A percentile compares a stretch with the other conserved stretches of the same genome.
These are phyloP conservation scores for Seiridium cupressi DNA, from an alignment of 2,329 filamentous ascomycete genomes.

Conservation along the genomic window DNA sequence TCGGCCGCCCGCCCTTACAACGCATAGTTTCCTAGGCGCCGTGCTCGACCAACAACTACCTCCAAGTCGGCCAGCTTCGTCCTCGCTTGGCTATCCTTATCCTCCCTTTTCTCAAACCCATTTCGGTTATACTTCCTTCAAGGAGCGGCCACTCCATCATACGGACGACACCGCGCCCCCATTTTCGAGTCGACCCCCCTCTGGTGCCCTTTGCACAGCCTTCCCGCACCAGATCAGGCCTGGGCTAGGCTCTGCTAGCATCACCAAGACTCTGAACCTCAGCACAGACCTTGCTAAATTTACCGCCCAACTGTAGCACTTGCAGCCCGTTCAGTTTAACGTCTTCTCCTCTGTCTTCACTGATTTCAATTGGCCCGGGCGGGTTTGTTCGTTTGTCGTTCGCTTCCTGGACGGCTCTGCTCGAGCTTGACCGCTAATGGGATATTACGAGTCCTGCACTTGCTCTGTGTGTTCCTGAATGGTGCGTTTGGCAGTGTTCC, in stretches of 20 bases:
- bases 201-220: neutral
- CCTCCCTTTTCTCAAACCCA: neutral
- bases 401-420: neutral
- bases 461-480: neutral
- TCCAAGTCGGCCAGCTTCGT: neutral
- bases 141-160: neutral
- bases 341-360: neutral
- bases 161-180: neutral
- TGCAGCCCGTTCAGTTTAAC: neutral
- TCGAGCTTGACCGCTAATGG: neutral
- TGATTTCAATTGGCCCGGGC: neutral
- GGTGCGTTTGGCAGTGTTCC: neutral
- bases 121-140: neutral
- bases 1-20: neutral
- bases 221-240: neutral
- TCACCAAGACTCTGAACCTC: neutral
- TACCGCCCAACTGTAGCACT: neutral
- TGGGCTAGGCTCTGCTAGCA: neutral
- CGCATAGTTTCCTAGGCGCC: slow-evolving; percentile 3
- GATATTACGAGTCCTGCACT: neutral
- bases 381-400: neutral
- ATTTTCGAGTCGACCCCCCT: neutral
- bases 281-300: slow-evolving; percentile 9
- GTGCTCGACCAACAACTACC: neutral
- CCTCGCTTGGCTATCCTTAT: neutral